Evolutionary conservation across 2,329 filamentous ascomycete genomes (phyloP).

Genomic region (Diaporthe humulicola): DNA sequence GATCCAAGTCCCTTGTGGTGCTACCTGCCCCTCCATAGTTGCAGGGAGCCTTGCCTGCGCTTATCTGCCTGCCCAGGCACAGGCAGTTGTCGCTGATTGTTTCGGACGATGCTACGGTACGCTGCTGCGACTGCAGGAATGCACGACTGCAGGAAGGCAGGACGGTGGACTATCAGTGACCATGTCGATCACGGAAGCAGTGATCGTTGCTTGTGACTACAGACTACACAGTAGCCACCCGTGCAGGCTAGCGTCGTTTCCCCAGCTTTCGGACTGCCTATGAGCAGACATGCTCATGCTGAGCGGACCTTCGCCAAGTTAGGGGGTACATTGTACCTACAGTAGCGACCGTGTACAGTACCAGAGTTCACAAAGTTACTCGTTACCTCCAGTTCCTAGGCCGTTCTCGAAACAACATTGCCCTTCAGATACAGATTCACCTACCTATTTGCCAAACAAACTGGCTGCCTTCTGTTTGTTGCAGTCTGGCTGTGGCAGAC

Average conservation of each 20-base stretch:
- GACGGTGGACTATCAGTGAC: neutral
- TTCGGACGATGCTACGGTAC: neutral
- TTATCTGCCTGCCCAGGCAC: neutral
- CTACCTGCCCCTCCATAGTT: neutral
- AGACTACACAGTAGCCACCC: no score
- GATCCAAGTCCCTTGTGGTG: neutral
- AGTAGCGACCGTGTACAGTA: neutral
- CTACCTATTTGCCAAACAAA: neutral
- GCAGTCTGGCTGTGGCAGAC: neutral
- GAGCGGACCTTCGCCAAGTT: constrained; percentile 15
- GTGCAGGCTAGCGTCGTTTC: constrained; percentile 22
- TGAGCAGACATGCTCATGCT: neutral
- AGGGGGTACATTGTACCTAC: neutral
- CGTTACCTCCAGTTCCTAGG: neutral
- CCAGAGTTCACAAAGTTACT: neutral
- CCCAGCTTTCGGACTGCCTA: constrained; percentile 21
- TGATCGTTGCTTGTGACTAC: constrained; percentile 15
- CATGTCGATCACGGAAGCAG: constrained; percentile 3
- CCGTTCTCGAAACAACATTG: neutral
- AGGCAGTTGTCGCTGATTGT: neutral
- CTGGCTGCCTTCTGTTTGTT: neutral
- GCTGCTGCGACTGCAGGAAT: neutral
- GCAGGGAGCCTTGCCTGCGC: neutral
- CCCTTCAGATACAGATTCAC: neutral
- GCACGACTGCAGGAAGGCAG: neutral